Base-by-base conservation (phyloP, 352 stramenopile genomes). In the Phytophthora foliorum region DNA sequence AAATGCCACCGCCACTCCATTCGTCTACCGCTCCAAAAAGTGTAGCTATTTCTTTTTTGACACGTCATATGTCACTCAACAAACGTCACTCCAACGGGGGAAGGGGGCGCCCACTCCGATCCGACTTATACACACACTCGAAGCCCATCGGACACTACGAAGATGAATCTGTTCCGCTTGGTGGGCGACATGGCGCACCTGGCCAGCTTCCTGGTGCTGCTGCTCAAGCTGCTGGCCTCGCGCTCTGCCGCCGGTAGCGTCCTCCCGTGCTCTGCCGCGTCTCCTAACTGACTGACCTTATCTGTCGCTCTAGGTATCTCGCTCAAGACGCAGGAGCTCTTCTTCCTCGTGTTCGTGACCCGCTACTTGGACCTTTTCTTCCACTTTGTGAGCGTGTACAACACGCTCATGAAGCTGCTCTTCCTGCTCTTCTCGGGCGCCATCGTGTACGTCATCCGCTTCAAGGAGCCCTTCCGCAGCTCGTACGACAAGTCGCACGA, bases 401-500 rank as follows among this genome's bases (percentile, higher is more conserved):
- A 99, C 82, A 98, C 93, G 27, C 67, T 91, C 49, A 99, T 99
- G 98, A 99, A 99, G 81, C 67, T 99, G 22, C 77, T 99, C 9
- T 99, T 99, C 82, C 96, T 99, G 54, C 76, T 78, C 44, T 94
- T 97, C 49, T 99, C 98, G 51, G 90, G 95, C 32, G 95, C 91
- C 51, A 99, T 99, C 72, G 94, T 99, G 57, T 99, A 99, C 89
- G 97, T 99, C 62, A 99, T 99, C 66, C 92, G 95, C 61, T 93
- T 94, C 67, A 86, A 97, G 69, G 94, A 99, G 72, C 96, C 97
- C 6, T 99, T 99, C 77, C 96, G 94, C 67, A 98, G 89, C 59
- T 99, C 96, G 24, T 99, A 99, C 83, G 98, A 99, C 75, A 98
- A 97, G 80, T 93, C 94, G n/a, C 95, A 99, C 77, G 98, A 99